phyloP scores from a whole-genome alignment of 371 early-diverging fungal genomes.

The Apophysomyces variabilis region DNA sequence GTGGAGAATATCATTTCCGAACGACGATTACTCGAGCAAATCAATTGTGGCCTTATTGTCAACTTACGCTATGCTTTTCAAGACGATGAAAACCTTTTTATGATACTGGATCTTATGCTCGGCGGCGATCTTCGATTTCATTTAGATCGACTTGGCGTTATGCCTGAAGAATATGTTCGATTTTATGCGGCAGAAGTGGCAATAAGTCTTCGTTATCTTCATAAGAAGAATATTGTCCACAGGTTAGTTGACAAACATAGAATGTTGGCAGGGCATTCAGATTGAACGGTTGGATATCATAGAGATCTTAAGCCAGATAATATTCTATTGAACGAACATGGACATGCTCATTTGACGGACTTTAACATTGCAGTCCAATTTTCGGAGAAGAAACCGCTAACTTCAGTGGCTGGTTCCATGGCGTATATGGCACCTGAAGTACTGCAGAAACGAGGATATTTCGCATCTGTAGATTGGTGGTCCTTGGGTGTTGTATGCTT shows the following conservation, averaged over 20 bases:
- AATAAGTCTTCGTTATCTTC: conserved; percentile 70
- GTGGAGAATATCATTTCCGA: conserved; percentile 61
- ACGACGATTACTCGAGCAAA: conserved; percentile 53
- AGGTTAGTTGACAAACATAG: conserved; percentile 29
- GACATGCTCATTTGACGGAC: conserved; percentile 87
- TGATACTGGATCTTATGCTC: conserved; percentile 78
- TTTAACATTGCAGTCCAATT: conserved; percentile 84
- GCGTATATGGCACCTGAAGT: conserved; percentile 84
- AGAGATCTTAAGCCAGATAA: conserved; percentile 93
- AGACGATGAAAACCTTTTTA: conserved; percentile 78
- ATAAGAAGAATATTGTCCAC: conserved; percentile 62
- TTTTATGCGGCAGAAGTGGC: conserved; percentile 80
- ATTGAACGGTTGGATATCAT: neutral
- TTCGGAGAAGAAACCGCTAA: conserved; percentile 57
- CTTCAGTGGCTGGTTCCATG: conserved; percentile 75
- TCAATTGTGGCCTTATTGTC: conserved; percentile 53
- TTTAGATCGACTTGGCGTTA: conserved; percentile 59
- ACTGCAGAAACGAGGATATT: conserved; percentile 68
- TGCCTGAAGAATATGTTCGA: conserved; percentile 72
- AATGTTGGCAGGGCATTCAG: too few species aligned
- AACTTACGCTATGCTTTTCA: conserved; percentile 81
- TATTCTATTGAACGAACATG: conserved; percentile 79
- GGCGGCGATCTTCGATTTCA: conserved; percentile 90
- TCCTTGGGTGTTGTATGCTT: conserved; percentile 84
- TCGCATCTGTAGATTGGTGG: conserved; percentile 86